Base-by-base conservation (phyloP, 1,284 basidiomycete genomes). In the Tilletia horrida region DNA sequence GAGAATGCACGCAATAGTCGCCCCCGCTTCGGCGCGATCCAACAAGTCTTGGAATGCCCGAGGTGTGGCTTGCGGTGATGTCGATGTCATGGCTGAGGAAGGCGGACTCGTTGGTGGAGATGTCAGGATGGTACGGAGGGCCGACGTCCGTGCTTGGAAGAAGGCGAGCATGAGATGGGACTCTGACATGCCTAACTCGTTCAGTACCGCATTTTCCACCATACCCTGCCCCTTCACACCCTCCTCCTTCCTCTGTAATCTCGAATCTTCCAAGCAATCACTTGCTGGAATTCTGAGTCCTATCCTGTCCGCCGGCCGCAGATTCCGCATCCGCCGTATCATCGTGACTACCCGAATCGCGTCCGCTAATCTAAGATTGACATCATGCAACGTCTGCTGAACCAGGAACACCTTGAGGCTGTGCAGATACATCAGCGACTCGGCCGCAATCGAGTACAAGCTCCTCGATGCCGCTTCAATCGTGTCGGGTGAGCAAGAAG, bases 121-220 rank as follows among this genome's bases (percentile, higher is more conserved):
- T 31, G 29, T 21, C 14, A 59, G 55, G 29, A 59, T 13, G 14
- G 8, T 31, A n/a, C 55, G 55, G 8, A 59, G 55, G 1, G 31
- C 55, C 27, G 55, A 31, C 27, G 31, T 59, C 6, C 55, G 55
- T 18, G 55, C 55, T 18, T 59, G 55, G 55, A 59, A 59, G 55
- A 59, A 59, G 16, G 29, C 55, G 16, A 59, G 55, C 55, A 59
- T 59, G 27, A 59, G 55, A 18, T 35, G 27, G 8, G 55, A 59
- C 29, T 59, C 55, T 7, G 55, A 59, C 55, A 59, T 31, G 55
- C 55, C 55, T 8, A 59, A n/a, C 29, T 59, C 55, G 55, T 59
- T 27, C 27, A 35, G 3, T 35, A 29, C 55, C 27, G 27, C 18
- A n/a, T 40, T 31, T 11, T 23, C 27, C 23, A 21, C 52, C n/a